These are phyloP conservation scores for Mycena epipterygia DNA, from an alignment of 768 basidiomycete genomes.

Conservation along the genomic window DNA sequence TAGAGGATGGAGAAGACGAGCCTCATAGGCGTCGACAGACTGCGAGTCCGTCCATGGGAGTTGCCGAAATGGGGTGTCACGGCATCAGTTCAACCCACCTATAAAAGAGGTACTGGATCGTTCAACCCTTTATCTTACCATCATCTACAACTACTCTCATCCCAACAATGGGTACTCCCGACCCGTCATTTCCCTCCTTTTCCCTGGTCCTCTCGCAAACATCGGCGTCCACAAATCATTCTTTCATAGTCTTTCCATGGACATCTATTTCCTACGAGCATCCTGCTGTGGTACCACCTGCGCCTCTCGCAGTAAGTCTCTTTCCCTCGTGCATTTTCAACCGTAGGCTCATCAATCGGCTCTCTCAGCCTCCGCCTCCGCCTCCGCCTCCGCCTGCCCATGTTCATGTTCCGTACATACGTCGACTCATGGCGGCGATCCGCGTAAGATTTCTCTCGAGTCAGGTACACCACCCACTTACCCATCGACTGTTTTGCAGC, in stretches of 20 bases:
- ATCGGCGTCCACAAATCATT: not conserved
- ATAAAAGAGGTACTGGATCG: too few species aligned
- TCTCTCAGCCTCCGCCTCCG: too few species aligned
- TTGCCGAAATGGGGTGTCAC: too few species aligned
- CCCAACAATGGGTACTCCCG: not conserved
- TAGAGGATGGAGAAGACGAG: too few species aligned
- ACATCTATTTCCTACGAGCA: not conserved
- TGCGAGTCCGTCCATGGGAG: too few species aligned
- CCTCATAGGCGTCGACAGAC: too few species aligned
- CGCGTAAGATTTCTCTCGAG: not conserved
- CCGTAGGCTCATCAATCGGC: not conserved
- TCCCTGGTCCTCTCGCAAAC: not conserved
- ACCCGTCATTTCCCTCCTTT: not conserved
- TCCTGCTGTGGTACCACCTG: not conserved
- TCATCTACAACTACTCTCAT: not conserved
- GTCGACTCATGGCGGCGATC: not conserved
- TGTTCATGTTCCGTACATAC: not conserved
- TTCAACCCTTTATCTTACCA: not conserved
- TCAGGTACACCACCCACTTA: not conserved
- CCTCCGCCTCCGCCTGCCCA: too few species aligned
- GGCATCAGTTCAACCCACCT: too few species aligned
- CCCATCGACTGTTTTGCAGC: not conserved
- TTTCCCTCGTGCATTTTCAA: too few species aligned
- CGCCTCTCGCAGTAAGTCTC: not conserved
- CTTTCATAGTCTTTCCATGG: slow-evolving; percentile 17